Evolutionary conservation across 1,139 yeast genomes (phyloP).

Genomic region (Hyphopichia fennica): DNA sequence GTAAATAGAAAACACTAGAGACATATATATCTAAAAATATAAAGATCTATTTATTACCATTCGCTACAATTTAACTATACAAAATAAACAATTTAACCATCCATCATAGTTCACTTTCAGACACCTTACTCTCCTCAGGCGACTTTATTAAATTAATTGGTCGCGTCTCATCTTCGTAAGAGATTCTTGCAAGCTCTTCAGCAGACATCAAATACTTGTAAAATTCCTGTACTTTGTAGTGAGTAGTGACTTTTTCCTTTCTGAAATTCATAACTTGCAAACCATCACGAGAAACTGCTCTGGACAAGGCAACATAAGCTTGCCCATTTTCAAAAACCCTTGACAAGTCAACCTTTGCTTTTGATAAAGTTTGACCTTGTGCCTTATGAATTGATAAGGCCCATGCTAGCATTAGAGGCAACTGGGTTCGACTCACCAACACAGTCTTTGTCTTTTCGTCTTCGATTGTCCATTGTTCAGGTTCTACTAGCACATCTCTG

Average conservation of each 20-base stretch:
- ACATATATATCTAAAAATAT: too few relatives aligned
- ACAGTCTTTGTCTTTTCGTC: slow-evolving; percentile 31
- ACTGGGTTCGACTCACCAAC: slow-evolving; percentile 45
- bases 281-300: slow-evolving; percentile 81
- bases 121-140: neutral
- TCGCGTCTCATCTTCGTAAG: slow-evolving; percentile 1
- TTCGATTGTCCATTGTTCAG: slow-evolving; percentile 45
- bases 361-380: slow-evolving; percentile 90
- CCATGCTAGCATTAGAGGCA: slow-evolving; percentile 93
- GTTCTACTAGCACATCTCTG: slow-evolving; percentile 58
- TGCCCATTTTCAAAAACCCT: slow-evolving; percentile 89
- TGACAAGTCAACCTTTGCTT: slow-evolving; percentile 76
- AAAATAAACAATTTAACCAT: too few relatives aligned
- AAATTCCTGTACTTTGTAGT: slow-evolving; percentile 61
- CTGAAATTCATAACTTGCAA: slow-evolving; percentile 75
- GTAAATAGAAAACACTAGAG: too few relatives aligned
- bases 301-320: slow-evolving; percentile 88
- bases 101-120: neutral
- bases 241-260: slow-evolving; percentile 56
- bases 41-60: too few relatives aligned
- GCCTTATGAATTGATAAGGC: slow-evolving; percentile 93
- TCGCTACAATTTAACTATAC: too few relatives aligned
- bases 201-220: slow-evolving; percentile 42
- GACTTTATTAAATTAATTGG: neutral
- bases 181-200: slow-evolving; percentile 10